Evolutionary conservation across 1,284 basidiomycete genomes (phyloP), one percentile per base, ranked within the genome.

Genomic region (Leccinum proximum): DNA sequence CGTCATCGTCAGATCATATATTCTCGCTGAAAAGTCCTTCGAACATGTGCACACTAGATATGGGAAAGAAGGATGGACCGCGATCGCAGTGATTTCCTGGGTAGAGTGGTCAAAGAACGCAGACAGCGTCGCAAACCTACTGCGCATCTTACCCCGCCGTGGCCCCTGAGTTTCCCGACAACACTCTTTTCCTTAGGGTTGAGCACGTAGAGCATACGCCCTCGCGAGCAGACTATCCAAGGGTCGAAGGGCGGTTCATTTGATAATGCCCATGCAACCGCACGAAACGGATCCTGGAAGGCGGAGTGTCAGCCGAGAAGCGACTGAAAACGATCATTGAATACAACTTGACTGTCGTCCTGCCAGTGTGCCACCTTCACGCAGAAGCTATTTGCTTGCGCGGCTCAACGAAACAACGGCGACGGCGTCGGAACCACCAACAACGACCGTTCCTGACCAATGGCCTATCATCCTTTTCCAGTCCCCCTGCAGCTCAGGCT

Each of bases 21-120:
- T 79, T 38, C 90, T 80, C 14, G 82, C 79, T 0, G 87, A 84
- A 69, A 84, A 84, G 73, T 92, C 89, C 54, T 84, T 79, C 0
- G 89, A 89, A 11, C 88, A 89, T 1, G 86, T 89, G 65, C 86
- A 87, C 66, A 90, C 82, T 2, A 88, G 70, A 67, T 88, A 78
- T 3, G 87, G 84, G 45, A 75, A 77, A 0, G 69, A 76, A 4
- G 86, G 88, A 71, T 91, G 87, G 6, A 87, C 83, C 1, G 79
- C 81, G 14, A 92, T 82, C 10, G 85, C 86, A 1, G 87, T 90
- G 62, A 92, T 89, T 48, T 81, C 78, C 89, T 91, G 67, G 33
- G n/a, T 56, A 13, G 26, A 3, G 30, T 61, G 30, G 58, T 68
- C 62, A 70, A 61, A 33, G 30, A 61, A 59, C 3, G 58, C 40